These are phyloP conservation scores for Tuctoria greenei DNA, from an alignment of 176 grass and related monocot genomes.

Conservation along the genomic window DNA sequence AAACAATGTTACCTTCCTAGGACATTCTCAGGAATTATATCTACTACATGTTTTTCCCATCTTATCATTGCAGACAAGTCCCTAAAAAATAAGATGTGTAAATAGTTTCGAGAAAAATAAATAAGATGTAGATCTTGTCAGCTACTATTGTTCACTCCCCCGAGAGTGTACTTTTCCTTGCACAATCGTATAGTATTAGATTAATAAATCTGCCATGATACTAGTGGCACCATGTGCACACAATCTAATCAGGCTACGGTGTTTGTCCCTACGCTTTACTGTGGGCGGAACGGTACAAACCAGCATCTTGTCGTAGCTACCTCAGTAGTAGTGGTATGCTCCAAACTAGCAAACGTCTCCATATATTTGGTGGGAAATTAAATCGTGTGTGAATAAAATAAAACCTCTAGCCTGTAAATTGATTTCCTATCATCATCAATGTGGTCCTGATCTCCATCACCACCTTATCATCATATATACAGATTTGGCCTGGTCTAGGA, in stretches of 20 bases:
- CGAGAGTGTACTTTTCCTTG: conserved; percentile 23
- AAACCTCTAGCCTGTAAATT: neutral
- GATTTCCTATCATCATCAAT: conserved; percentile 46
- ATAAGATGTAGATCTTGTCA: conserved; percentile 41
- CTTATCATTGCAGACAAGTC: conserved; percentile 35
- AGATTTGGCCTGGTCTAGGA: conserved; percentile 24
- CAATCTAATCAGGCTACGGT: conserved; percentile 20
- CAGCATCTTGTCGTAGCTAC: conserved; percentile 9
- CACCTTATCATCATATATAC: conserved; percentile 24
- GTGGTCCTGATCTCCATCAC: conserved; percentile 51
- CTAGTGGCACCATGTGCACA: conserved; percentile 29
- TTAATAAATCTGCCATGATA: conserved; percentile 1
- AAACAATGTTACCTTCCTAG: conserved; percentile 35
- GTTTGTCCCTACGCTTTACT: conserved; percentile 14
- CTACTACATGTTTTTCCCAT: neutral
- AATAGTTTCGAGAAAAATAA: no score
- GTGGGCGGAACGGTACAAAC: conserved; percentile 26
- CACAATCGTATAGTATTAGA: neutral
- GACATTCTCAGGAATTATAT: conserved; percentile 17
- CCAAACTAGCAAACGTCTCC: conserved; percentile 32
- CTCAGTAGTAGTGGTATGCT: neutral
- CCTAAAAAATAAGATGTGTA: no score
- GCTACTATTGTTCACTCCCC: conserved; percentile 6
- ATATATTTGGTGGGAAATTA: conserved; percentile 22
- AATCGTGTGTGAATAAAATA: conserved; percentile 4